Evolutionary conservation across 768 basidiomycete species (phyloP).

Genomic region (Calocera viscosa): DNA sequence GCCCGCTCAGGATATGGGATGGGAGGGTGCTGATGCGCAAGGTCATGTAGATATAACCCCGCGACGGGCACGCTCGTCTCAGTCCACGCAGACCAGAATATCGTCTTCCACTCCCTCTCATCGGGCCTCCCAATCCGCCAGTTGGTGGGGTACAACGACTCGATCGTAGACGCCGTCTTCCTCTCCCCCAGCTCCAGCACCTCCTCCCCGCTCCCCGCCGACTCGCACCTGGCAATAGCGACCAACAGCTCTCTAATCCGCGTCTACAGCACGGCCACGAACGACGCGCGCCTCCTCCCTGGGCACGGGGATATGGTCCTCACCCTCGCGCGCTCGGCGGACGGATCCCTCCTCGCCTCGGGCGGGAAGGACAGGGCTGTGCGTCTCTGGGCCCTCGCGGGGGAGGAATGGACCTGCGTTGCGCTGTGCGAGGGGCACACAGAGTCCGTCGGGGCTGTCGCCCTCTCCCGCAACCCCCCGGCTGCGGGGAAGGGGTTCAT

Average conservation of each 20-base stretch:
- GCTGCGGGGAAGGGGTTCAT: slow-evolving; percentile 45
- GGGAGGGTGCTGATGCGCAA: slow-evolving; percentile 65
- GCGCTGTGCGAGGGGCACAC: slow-evolving; percentile 87
- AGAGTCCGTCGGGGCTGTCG: slow-evolving; percentile 83
- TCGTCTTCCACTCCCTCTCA: slow-evolving; percentile 75
- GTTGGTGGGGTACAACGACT: slow-evolving; percentile 93
- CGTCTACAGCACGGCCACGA: slow-evolving; percentile 60
- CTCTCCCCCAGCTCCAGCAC: slow-evolving; percentile 33
- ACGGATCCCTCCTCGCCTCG: slow-evolving; percentile 65
- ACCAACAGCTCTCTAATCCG: slow-evolving; percentile 95
- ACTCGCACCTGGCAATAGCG: slow-evolving; percentile 81
- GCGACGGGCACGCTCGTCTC: slow-evolving; percentile 56
- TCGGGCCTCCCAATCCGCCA: slow-evolving; percentile 57
- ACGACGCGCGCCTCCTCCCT: slow-evolving; percentile 74
- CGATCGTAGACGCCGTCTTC: slow-evolving; percentile 83
- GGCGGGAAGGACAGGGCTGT: slow-evolving; percentile 88
- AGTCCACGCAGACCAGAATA: slow-evolving; percentile 92
- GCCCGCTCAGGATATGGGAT: no score
- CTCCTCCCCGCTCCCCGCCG: slow-evolving; percentile 25
- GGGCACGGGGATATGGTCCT: slow-evolving; percentile 90
- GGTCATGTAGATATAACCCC: slow-evolving; percentile 49
- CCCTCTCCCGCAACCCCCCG: slow-evolving; percentile 50
- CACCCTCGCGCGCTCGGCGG: slow-evolving; percentile 55
- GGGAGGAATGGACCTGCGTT: slow-evolving; percentile 53
- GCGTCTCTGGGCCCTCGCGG: slow-evolving; percentile 56